Conservation (phyloP, 805 yeast species). For the Myxozyma vanderwaltii region DNA sequence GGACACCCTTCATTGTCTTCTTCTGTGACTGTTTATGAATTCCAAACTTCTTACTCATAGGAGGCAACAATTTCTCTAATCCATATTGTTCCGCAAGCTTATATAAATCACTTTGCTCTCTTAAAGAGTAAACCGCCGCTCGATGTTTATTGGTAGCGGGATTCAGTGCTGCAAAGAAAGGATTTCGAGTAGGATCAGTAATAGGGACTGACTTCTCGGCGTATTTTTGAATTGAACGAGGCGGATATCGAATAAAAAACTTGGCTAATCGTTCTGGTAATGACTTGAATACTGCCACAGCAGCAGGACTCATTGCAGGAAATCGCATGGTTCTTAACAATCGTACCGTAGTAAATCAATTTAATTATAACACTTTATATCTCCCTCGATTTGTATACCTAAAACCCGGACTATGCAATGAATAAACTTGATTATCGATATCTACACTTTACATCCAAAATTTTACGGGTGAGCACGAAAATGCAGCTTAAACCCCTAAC, state of each 20-base stretch:
- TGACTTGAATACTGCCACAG: conserved; percentile 45
- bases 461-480: neutral
- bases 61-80: conserved; percentile 68
- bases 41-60: conserved; percentile 46
- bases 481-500: neutral
- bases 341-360: neutral
- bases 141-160: conserved; percentile 71
- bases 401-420: too few relatives aligned
- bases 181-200: conserved; percentile 66
- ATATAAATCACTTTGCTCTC: conserved; percentile 74
- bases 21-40: conserved; percentile 19
- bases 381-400: too few relatives aligned
- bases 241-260: conserved; percentile 77
- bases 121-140: conserved; percentile 66
- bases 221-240: conserved; percentile 64
- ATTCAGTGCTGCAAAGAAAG: conserved; percentile 76
- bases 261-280: conserved; percentile 67
- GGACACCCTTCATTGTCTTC: conserved; percentile 25
- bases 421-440: too few relatives aligned
- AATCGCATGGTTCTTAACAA: neutral
- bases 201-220: conserved; percentile 60
- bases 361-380: too few relatives aligned
- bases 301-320: conserved; percentile 8
- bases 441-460: neutral
- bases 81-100: conserved; percentile 75